phyloP scores from a whole-genome alignment of 768 basidiomycete genomes.

The Lyophyllum decastes region DNA sequence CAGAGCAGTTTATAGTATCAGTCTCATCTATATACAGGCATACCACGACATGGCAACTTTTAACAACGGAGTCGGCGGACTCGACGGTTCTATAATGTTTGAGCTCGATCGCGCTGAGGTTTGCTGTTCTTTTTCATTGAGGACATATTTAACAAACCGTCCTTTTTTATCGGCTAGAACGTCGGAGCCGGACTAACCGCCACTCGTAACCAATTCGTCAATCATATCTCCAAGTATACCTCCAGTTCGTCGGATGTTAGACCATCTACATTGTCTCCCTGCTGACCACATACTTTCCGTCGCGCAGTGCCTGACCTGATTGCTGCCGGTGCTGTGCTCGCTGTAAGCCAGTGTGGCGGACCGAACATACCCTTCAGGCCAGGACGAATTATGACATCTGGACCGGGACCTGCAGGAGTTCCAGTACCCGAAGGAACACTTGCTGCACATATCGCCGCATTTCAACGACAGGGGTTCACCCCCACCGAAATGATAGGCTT shows the following conservation, averaged over 20 bases:
- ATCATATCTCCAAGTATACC: neutral
- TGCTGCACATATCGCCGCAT: neutral
- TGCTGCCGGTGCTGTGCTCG: neutral
- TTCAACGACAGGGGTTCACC: neutral
- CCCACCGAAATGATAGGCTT: neutral
- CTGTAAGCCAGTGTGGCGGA: neutral
- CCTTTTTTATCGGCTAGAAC: neutral
- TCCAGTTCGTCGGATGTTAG: neutral
- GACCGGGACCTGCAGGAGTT: neutral
- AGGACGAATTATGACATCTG: neutral
- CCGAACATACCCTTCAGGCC: neutral
- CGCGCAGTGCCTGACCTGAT: neutral
- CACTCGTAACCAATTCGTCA: neutral
- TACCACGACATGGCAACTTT: neutral
- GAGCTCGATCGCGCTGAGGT: neutral
- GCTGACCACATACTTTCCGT: neutral
- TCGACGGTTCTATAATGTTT: neutral
- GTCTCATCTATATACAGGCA: neutral
- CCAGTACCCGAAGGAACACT: neutral
- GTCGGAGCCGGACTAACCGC: neutral
- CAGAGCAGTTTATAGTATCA: neutral
- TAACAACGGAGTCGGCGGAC: neutral
- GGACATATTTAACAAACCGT: neutral
- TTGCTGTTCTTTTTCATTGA: neutral
- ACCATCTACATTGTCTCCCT: neutral